Conservation (phyloP, 495 filamentous ascomycete genomes). For the Extremus antarcticus region DNA sequence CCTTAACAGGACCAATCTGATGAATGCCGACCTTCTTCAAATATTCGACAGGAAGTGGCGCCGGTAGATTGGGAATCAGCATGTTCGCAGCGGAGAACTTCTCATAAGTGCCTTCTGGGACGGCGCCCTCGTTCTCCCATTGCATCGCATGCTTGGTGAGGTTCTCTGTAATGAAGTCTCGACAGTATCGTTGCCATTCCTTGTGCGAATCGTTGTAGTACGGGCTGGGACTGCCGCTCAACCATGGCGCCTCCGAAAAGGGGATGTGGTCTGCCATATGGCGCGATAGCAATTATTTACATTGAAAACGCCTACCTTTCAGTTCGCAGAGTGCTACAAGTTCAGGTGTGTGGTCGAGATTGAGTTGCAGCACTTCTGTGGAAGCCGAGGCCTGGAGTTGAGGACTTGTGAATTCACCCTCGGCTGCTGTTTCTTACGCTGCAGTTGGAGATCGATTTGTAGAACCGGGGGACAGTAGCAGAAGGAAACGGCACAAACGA, state of each 20-base stretch:
- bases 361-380: too few species aligned
- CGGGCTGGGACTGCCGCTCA: not conserved
- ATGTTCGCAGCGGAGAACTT: conserved; percentile 29
- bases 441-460: too few species aligned
- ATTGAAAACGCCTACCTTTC: too few species aligned
- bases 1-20: not conserved
- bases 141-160: conserved; percentile 1
- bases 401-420: too few species aligned
- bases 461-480: too few species aligned
- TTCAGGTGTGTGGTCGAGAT: too few species aligned
- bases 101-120: not conserved
- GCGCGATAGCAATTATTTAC: too few species aligned
- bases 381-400: too few species aligned
- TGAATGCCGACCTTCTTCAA: not conserved
- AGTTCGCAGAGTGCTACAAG: too few species aligned
- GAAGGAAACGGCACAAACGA: too few species aligned
- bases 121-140: conserved; percentile 1
- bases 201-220: not conserved
- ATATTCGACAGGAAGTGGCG: not conserved
- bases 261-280: not conserved
- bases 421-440: too few species aligned
- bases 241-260: not conserved
- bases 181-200: not conserved
- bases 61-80: conserved; percentile 3
- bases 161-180: not conserved